These are phyloP conservation scores for Trichoderma harzianum DNA, from an alignment of 2,329 filamentous ascomycete genomes.

Conservation along the genomic window DNA sequence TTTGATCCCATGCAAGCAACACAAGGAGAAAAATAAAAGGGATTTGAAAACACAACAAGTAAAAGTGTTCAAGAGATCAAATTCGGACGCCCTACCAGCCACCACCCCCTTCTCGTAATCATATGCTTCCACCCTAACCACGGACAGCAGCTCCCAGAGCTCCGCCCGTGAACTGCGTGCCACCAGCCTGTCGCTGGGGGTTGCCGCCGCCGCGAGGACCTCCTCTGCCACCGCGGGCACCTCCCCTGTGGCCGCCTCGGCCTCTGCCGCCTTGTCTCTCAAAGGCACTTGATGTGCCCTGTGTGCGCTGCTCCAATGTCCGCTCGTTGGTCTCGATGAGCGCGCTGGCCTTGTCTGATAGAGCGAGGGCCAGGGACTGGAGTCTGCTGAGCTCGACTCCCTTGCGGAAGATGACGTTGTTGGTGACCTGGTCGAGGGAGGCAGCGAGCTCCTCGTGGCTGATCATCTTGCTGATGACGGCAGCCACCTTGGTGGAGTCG, in stretches of 20 bases:
- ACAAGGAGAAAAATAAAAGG: slow-evolving; percentile 9
- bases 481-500: slow-evolving; percentile 82
- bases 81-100: slow-evolving; percentile 20
- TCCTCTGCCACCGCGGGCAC: slow-evolving; percentile 59
- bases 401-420: slow-evolving; percentile 98
- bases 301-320: slow-evolving; percentile 93
- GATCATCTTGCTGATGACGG: slow-evolving; percentile 98
- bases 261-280: slow-evolving; percentile 84
- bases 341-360: slow-evolving; percentile 92
- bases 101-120: slow-evolving; percentile 15
- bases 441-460: slow-evolving; percentile 97
- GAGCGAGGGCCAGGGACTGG: slow-evolving; percentile 88
- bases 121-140: slow-evolving; percentile 40
- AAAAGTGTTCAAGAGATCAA: slow-evolving; percentile 13
- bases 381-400: slow-evolving; percentile 95
- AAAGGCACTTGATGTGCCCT: slow-evolving; percentile 92
- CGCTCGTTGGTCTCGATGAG: slow-evolving; percentile 98
- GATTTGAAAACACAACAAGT: slow-evolving; percentile 10
- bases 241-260: slow-evolving; percentile 62
- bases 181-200: slow-evolving; percentile 63
- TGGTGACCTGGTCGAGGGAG: slow-evolving; percentile 95
- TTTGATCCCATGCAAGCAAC: slow-evolving; percentile 32
- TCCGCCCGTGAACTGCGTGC: slow-evolving; percentile 78
- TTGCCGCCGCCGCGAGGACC: slow-evolving; percentile 57
- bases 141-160: slow-evolving; percentile 68